Evolutionary conservation across 106 monocot genomes (phyloP), one percentile per base, ranked within the genome.

Genomic region (Cymbidium sinense): DNA sequence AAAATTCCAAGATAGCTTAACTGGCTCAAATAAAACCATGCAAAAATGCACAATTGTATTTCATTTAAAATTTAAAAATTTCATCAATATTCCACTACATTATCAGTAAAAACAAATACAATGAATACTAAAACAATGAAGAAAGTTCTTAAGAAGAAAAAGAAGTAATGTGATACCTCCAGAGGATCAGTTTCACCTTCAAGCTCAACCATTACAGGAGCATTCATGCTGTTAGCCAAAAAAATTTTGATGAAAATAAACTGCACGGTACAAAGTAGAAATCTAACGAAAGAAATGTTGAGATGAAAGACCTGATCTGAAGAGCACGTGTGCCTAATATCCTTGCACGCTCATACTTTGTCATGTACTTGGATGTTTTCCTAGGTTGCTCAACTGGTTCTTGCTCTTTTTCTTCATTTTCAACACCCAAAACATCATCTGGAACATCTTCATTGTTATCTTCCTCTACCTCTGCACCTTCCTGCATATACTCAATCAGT

Each of bases 301-400:
- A 27, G n/a, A 21, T 55, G n/a, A 21, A 73, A 35, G 27, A 89
- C 92, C 89, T 93, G 37, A 93, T 93, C 77, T 93, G 93, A 20
- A 93, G 83, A 20, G 93, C 93, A 72, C 89, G 89, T 29, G 93
- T 93, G 11, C 93, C 93, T 81, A 93, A 80, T 30, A 93, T 93
- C 78, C 89, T 89, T 12, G 93, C 93, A 67, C 87, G 83, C 61
- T 93, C 93, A 77, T 93, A 93, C 71, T 93, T 93, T 15, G 89
- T 93, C 93, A 93, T 93, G 81, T 87, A 93, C 62, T 93, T 93
- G 35, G 93, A 79, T 34, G 93, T 93, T 84, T 86, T 93, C 29
- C 93, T 77, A 50, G 85, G 77, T 3, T 85, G 83, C 55, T 86
- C 81, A 65, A 74, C 71, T 41, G 80, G 74, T 82, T 69, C 86